Base-by-base conservation (phyloP, 2,329 filamentous ascomycete genomes). In the Coniella vitis region DNA sequence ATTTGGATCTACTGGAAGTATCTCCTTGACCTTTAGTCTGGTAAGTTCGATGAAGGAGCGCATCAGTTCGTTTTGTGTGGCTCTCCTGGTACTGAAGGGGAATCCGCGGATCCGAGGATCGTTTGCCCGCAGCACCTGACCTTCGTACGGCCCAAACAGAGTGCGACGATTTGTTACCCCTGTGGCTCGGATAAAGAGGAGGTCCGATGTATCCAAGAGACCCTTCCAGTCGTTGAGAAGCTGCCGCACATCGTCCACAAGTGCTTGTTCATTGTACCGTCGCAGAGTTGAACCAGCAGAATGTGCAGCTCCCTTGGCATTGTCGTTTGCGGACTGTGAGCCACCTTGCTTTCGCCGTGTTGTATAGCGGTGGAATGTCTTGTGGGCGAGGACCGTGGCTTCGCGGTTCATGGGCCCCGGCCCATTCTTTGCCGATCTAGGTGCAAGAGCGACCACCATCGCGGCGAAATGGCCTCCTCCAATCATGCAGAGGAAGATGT, bases 401-500 rank as follows among this genome's bases (percentile, higher is more conserved):
- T 95, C 87, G 46, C 88, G 78, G 56, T 94, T 90, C 62, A 95
- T 79, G 1, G 85, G 75, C 0, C 86, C 86, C 14, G 76, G 70
- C 12, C 78, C 72, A 3, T 74, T 73, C 62, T 87, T 91, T 34
- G 81, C 79, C 46, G 86, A 73, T 54, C 90, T 87, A 0, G 93
- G 90, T 1, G 88, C 82, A 4, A 97, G 75, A 0, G 90, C 90
- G 10, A 98, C 87, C 10, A 97, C 75, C 90, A 97, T 97, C 44
- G 87, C 93, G 0, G 93, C 93, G 62, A 98, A 98, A 64, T 98
- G 93, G 0, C 93, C 93, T 52, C 93, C 93, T 20, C 93, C 93
- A 44, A 98, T 95, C 93, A 98, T 98, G 67, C 90, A 97, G 41
- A 98, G 78, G 63, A 98, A 97, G 43, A 95, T 82, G 63, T 97